These are phyloP conservation scores for Trichoderma simmonsii DNA, from an alignment of 2,329 filamentous ascomycete species.

Conservation along the genomic window DNA sequence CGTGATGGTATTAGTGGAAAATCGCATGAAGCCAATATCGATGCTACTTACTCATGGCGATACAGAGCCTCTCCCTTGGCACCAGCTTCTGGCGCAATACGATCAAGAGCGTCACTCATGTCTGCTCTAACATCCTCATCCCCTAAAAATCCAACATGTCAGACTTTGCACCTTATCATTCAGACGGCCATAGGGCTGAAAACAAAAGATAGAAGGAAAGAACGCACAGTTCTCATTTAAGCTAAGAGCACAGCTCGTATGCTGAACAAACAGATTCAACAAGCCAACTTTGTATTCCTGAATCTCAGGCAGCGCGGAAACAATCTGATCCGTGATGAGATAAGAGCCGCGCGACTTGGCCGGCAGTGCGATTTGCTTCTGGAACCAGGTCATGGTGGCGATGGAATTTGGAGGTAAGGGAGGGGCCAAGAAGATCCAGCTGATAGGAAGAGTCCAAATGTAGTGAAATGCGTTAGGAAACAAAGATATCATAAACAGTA, in stretches of 20 bases:
- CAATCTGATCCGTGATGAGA: slow-evolving; percentile 77
- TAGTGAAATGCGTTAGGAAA: slow-evolving; percentile 54
- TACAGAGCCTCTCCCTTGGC: slow-evolving; percentile 72
- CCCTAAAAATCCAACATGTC: slow-evolving; percentile 32
- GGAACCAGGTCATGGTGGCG: slow-evolving; percentile 68
- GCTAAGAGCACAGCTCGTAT: slow-evolving; percentile 86
- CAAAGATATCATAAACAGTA: slow-evolving; percentile 46
- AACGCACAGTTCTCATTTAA: slow-evolving; percentile 80
- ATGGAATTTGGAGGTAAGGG: slow-evolving; percentile 30
- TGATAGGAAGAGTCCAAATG: slow-evolving; percentile 48
- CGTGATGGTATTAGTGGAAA: background rate
- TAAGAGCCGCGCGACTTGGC: slow-evolving; percentile 77
- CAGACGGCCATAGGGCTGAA: background rate
- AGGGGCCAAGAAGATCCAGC: slow-evolving; percentile 33
- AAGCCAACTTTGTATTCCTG: slow-evolving; percentile 79
- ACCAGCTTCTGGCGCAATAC: slow-evolving; percentile 78
- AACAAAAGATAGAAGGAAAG: too few relatives aligned
- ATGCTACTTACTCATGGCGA: slow-evolving; percentile 55
- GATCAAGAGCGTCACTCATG: slow-evolving; percentile 91
- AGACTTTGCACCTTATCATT: background rate
- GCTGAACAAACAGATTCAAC: slow-evolving; percentile 88
- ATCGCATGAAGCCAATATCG: background rate
- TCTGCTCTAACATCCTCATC: slow-evolving; percentile 82
- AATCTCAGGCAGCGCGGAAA: slow-evolving; percentile 73
- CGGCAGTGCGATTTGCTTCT: slow-evolving; percentile 81